These are phyloP conservation scores for Ensete glaucum DNA, from an alignment of 176 grass and related monocot species.

Conservation along the genomic window DNA sequence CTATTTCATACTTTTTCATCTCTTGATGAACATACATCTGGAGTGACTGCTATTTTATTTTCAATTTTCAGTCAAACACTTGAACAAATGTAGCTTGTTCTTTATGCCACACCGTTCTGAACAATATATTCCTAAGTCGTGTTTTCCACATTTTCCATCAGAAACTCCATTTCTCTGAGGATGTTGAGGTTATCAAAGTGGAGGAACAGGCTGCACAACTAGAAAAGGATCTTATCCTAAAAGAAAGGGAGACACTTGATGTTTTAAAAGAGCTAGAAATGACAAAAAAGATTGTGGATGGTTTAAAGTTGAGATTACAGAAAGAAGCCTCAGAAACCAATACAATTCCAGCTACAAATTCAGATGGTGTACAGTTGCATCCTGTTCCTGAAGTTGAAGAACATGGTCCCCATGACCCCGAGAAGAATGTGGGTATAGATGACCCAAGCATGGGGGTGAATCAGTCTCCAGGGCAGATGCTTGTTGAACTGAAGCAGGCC, in stretches of 20 bases:
- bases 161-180: conserved; percentile 29
- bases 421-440: conserved; percentile 9
- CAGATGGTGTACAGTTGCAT: neutral
- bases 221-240: conserved; percentile 62
- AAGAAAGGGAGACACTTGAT: conserved; percentile 74
- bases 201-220: conserved; percentile 52
- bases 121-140: neutral
- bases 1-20: too few relatives aligned
- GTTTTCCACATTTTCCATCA: conserved; percentile 20
- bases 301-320: conserved; percentile 59
- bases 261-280: conserved; percentile 78
- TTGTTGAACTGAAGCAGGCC: conserved; percentile 42
- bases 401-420: conserved; percentile 22
- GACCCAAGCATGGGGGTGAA: neutral
- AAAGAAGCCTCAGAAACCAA: conserved; percentile 25
- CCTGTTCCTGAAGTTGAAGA: conserved; percentile 25
- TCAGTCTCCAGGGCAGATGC: conserved; percentile 14
- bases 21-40: too few relatives aligned
- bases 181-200: conserved; percentile 22
- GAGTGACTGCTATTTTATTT: neutral
- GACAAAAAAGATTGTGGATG: conserved; percentile 61
- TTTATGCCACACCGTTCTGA: neutral
- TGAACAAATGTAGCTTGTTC: neutral
- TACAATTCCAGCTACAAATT: neutral
- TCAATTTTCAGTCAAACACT: neutral